Evolutionary conservation across 768 basidiomycete genomes (phyloP).

Genomic region (Suillus bovinus): DNA sequence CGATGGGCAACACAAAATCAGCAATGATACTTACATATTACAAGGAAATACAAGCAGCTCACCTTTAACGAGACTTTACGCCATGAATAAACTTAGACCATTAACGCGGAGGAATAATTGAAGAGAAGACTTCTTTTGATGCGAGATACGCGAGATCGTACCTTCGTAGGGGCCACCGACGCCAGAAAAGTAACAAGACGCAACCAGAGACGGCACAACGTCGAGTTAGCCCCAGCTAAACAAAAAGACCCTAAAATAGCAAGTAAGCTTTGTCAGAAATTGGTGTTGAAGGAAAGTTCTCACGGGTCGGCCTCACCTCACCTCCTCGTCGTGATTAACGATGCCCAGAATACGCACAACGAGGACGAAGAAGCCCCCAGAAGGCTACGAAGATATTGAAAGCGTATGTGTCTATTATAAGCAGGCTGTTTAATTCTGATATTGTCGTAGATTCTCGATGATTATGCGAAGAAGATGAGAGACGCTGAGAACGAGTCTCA

Average conservation of each 20-base stretch:
- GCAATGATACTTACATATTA: not conserved
- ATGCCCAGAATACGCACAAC: conserved; percentile 96
- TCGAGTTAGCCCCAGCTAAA: too few species aligned
- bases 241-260: conserved; percentile 12
- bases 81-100: not conserved
- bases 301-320: conserved; percentile 16
- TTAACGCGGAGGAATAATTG: not conserved
- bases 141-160: not conserved
- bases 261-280: conserved; percentile 16
- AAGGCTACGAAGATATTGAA: conserved; percentile 95
- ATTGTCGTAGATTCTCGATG: conserved; percentile 78
- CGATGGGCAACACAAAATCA: too few species aligned
- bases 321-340: conserved; percentile 24
- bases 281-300: conserved; percentile 14
- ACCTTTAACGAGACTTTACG: not conserved
- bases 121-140: conserved; percentile 2
- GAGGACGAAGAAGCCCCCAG: conserved; percentile 91
- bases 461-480: conserved; percentile 99
- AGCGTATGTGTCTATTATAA: conserved; percentile 43
- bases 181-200: conserved; percentile 12
- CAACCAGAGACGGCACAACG: conserved; percentile 7
- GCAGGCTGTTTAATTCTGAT: conserved; percentile 11
- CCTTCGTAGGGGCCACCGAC: not conserved
- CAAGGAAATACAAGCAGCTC: not conserved
- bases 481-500: conserved; percentile 99